A percentile compares a stretch with the other conserved stretches of the same genome.
Conservation (phyloP, 176 grass and related monocot genomes). For the Elymus sibiricus region DNA sequence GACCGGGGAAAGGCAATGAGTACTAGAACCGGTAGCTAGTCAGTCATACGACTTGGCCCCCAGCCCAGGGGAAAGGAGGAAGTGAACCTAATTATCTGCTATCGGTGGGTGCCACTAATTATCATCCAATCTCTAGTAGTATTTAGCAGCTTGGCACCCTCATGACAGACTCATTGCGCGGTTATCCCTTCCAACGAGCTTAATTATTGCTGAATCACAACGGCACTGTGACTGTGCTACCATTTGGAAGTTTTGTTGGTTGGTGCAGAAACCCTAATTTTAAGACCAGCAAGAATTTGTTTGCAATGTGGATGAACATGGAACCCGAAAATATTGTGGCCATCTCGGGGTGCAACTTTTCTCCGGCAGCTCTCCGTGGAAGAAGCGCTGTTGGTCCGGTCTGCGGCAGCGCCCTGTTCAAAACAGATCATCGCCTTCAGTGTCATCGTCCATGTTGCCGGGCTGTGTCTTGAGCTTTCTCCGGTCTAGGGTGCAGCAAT, state of each 20-base stretch:
- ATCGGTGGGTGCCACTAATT: not conserved
- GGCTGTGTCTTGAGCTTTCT: no score
- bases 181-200: not conserved
- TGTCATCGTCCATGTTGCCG: no score
- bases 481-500: no score
- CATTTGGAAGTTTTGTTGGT: not conserved
- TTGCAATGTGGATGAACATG: not conserved
- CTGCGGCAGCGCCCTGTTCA: no score
- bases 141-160: not conserved
- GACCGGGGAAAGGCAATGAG: not conserved
- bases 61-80: no score
- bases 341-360: no score
- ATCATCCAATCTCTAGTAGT: not conserved
- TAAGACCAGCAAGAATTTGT: not conserved
- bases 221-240: not conserved
- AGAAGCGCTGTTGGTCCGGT: no score
- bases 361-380: no score
- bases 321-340: no score
- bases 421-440: no score
- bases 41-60: no score
- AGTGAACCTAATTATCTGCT: not conserved
- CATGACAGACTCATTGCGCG: not conserved
- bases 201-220: not conserved
- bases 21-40: not conserved
- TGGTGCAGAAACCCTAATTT: not conserved